A percentile compares a stretch with the other conserved stretches of the same genome.
These are phyloP conservation scores for Pseudogymnoascus sp. DNA, from an alignment of 2,329 filamentous ascomycete genomes.

Conservation along the genomic window DNA sequence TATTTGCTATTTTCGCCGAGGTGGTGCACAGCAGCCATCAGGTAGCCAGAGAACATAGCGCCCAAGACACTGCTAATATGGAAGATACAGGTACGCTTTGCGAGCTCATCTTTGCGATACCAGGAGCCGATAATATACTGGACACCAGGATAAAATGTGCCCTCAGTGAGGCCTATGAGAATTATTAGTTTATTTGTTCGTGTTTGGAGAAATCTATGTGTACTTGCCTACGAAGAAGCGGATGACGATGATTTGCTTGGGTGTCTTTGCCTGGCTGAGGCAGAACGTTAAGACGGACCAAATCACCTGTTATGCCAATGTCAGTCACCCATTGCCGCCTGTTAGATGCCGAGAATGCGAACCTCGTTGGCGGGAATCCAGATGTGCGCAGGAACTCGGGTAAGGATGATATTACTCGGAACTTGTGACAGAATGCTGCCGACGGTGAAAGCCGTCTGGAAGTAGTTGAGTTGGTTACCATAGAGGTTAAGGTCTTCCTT, in stretches of 20 bases:
- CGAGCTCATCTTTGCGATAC: conserved; percentile 49
- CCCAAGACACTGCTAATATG: conserved; percentile 26
- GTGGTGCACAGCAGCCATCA: conserved; percentile 44
- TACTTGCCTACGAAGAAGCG: conserved; percentile 31
- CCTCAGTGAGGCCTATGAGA: conserved; percentile 39
- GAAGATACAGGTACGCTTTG: conserved; percentile 50
- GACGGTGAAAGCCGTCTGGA: conserved; percentile 43
- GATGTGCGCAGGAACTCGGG: conserved; percentile 36
- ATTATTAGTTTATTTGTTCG: conserved; percentile 26
- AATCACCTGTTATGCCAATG: conserved; percentile 28
- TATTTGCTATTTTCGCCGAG: conserved; percentile 40
- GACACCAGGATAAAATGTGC: conserved; percentile 45
- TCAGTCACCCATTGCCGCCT: conserved; percentile 22
- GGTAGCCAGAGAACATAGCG: conserved; percentile 39
- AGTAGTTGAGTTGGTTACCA: conserved; percentile 41
- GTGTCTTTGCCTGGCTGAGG: conserved; percentile 27
- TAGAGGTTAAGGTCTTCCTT: conserved; percentile 42
- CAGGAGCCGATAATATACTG: conserved; percentile 50
- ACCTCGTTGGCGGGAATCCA: conserved; percentile 42
- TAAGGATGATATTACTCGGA: conserved; percentile 43
- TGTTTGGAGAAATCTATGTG: conserved; percentile 4
- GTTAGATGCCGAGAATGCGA: conserved; percentile 24
- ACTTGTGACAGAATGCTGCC: conserved; percentile 45
- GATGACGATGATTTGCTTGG: conserved; percentile 30
- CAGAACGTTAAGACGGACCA: conserved; percentile 33